Conservation (phyloP, 768 basidiomycete genomes). For the Suillus clintonianus region DNA sequence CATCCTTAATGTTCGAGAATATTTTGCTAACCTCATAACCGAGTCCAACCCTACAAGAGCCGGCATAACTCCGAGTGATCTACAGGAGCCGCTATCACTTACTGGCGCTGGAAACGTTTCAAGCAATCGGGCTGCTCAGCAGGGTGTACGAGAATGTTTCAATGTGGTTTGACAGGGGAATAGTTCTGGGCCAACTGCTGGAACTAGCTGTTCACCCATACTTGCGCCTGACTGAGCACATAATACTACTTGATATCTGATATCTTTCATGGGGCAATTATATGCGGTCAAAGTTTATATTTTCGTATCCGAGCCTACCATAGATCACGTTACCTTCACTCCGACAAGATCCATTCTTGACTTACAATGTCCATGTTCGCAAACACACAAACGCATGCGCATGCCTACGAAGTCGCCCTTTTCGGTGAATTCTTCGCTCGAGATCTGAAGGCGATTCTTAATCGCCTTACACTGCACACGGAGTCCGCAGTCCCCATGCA, state of each 20-base stretch:
- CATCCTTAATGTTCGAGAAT: background rate
- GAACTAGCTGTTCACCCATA: background rate
- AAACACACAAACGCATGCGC: constrained; percentile 35
- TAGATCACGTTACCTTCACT: background rate
- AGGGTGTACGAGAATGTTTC: background rate
- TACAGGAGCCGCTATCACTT: background rate
- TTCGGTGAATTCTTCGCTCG: constrained; percentile 80
- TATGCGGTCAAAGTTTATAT: too few relatives aligned
- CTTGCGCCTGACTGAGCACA: background rate
- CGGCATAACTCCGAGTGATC: background rate
- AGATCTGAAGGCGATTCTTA: constrained; percentile 75
- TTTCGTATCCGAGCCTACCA: background rate
- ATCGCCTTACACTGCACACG: constrained; percentile 79
- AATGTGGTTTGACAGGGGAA: background rate
- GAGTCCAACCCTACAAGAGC: background rate
- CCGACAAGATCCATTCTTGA: background rate
- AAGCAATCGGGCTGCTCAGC: background rate
- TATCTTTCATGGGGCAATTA: too few relatives aligned
- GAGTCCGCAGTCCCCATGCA: constrained; percentile 77
- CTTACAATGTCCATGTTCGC: constrained; percentile 18
- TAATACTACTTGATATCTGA: background rate
- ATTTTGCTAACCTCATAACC: background rate
- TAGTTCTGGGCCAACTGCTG: background rate
- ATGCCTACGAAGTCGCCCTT: constrained; percentile 79
- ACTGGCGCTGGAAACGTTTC: background rate